phyloP scores from a whole-genome alignment of 2,329 filamentous ascomycete species.

The Epichloe elymi region DNA sequence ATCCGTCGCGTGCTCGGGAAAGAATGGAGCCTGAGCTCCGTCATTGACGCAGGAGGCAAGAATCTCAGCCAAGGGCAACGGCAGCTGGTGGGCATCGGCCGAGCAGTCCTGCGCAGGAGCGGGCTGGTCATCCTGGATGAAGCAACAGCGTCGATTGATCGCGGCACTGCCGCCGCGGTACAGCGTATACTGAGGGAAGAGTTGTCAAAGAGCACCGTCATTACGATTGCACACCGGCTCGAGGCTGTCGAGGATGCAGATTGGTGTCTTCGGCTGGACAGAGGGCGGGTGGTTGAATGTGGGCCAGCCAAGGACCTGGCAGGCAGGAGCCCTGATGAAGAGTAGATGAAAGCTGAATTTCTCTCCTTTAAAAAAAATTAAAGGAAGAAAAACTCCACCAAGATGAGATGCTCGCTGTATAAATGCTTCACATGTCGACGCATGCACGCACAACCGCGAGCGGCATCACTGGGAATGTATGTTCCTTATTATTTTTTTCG shows the following conservation, averaged over 20 bases:
- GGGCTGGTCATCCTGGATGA: conserved; percentile 52
- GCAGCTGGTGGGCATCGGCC: conserved; percentile 46
- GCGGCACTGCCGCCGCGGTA: conserved; percentile 42
- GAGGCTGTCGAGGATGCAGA: conserved; percentile 48
- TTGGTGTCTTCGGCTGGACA: conserved; percentile 40
- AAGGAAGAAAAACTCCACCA: not conserved
- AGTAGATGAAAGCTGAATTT: too few species aligned
- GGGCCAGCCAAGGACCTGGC: conserved; percentile 23
- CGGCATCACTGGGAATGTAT: too few species aligned
- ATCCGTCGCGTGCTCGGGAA: conserved; percentile 47
- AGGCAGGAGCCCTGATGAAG: too few species aligned
- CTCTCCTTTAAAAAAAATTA: too few species aligned
- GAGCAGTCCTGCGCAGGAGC: conserved; percentile 45
- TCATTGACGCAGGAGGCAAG: conserved; percentile 45
- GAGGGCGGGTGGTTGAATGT: conserved; percentile 35
- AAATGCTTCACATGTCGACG: too few species aligned
- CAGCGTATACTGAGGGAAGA: conserved; percentile 44
- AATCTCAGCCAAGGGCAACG: conserved; percentile 51
- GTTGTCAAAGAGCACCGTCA: conserved; percentile 42
- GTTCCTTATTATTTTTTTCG: too few species aligned
- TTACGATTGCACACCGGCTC: conserved; percentile 53
- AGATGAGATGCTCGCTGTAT: too few species aligned
- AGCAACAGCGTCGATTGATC: conserved; percentile 51
- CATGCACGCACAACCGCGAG: too few species aligned
- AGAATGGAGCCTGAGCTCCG: conserved; percentile 33